These are phyloP conservation scores for Trichoderma afroharzianum DNA, from an alignment of 2,329 filamentous ascomycete genomes.

Conservation along the genomic window DNA sequence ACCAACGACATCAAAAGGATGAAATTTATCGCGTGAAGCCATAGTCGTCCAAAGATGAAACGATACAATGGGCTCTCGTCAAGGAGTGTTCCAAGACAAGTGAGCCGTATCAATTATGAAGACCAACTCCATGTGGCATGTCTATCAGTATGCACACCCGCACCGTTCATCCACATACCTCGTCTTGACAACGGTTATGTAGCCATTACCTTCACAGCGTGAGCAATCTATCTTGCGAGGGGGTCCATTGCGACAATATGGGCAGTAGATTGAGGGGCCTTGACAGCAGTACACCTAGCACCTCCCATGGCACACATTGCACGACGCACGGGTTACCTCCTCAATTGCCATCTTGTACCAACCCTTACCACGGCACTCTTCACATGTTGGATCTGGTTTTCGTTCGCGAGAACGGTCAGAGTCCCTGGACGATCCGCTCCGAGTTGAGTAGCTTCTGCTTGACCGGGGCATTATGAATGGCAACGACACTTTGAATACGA, in stretches of 20 bases:
- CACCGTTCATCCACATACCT: not conserved
- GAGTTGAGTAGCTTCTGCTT: slow-evolving; percentile 3
- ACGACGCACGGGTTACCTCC: not conserved
- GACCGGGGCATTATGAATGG: not conserved
- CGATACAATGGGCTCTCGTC: not conserved
- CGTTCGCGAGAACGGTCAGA: slow-evolving; percentile 6
- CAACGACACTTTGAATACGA: not conserved
- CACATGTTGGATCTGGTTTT: slow-evolving; percentile 10
- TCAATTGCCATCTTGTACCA: not conserved
- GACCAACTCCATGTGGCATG: not conserved
- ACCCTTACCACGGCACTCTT: slow-evolving; percentile 10
- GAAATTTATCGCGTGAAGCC: not conserved
- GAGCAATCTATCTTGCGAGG: not conserved
- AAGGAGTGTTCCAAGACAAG: not conserved
- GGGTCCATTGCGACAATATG: not conserved
- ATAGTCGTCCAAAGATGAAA: not conserved
- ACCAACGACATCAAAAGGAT: not conserved
- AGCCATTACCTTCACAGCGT: not conserved
- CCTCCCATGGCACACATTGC: not conserved
- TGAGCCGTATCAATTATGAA: not conserved
- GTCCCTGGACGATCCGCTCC: slow-evolving; percentile 5
- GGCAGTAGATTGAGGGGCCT: not conserved
- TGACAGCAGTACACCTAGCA: slow-evolving; percentile 4
- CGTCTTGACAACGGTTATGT: not conserved
- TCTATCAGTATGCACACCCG: not conserved